These are phyloP conservation scores for Talinum fruticosum DNA, from an alignment of 148 eudicot species.

Conservation along the genomic window DNA sequence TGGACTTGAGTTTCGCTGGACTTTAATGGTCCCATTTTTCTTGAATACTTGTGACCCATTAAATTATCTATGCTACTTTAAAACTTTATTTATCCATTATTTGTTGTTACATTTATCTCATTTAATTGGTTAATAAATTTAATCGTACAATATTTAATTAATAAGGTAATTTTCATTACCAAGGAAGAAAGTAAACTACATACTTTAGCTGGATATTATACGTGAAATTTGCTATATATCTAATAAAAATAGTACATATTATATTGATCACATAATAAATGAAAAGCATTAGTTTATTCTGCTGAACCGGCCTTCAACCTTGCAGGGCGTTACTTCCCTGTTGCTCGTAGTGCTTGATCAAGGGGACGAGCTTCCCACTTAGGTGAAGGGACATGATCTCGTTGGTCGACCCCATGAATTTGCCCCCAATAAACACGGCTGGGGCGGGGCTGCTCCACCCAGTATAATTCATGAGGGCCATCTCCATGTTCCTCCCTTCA, in stretches of 20 bases:
- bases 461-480: slow-evolving; percentile 48
- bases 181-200: slow-evolving; percentile 24
- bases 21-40: too few species aligned
- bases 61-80: too few species aligned
- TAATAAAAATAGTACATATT: neutral
- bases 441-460: slow-evolving; percentile 68
- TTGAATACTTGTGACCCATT: too few species aligned
- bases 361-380: slow-evolving; percentile 53
- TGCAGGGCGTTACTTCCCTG: slow-evolving; percentile 23
- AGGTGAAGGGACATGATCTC: slow-evolving; percentile 93
- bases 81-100: neutral
- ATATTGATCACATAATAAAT: neutral
- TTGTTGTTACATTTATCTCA: neutral
- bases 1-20: too few species aligned
- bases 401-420: slow-evolving; percentile 68
- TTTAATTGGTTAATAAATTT: neutral
- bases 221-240: neutral
- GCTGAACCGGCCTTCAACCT: slow-evolving; percentile 13
- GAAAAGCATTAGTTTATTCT: slow-evolving; percentile 8
- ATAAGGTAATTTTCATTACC: slow-evolving; percentile 15
- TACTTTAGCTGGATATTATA: slow-evolving; percentile 12
- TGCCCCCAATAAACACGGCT: slow-evolving; percentile 72
- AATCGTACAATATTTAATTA: neutral
- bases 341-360: slow-evolving; percentile 50
- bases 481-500: slow-evolving; percentile 74